These are phyloP conservation scores for Triticum turgidum DNA, from an alignment of 176 grass and related monocot genomes.

Conservation along the genomic window DNA sequence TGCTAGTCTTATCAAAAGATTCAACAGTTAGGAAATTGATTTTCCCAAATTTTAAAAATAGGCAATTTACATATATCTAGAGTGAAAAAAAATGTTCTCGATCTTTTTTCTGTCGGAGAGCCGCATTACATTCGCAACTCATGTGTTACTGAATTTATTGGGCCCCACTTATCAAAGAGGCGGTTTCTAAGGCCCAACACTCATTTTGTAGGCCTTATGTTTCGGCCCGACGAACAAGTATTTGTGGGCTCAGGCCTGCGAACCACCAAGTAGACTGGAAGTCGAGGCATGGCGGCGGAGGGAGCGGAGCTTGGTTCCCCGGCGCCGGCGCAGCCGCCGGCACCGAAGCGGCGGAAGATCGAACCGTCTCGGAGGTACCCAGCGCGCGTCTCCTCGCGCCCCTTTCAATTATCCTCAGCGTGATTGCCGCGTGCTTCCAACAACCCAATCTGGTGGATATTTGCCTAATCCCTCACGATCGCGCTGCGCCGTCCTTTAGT, in stretches of 20 bases:
- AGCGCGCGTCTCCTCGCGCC: background rate
- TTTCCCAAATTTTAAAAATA: too few relatives aligned
- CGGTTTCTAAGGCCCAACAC: background rate
- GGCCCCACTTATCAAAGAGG: background rate
- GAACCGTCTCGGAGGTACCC: constrained; percentile 32
- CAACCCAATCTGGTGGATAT: constrained; percentile 6
- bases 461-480: constrained; percentile 21
- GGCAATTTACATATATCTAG: too few relatives aligned
- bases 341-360: constrained; percentile 44
- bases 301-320: constrained; percentile 24
- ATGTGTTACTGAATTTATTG: too few relatives aligned
- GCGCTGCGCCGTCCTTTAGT: background rate
- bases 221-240: background rate
- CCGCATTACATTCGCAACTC: too few relatives aligned
- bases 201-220: background rate
- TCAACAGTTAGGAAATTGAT: too few relatives aligned
- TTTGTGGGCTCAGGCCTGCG: background rate
- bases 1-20: too few relatives aligned
- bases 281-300: constrained; percentile 10
- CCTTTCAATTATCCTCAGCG: background rate
- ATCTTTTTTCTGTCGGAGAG: too few relatives aligned
- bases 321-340: constrained; percentile 18
- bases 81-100: too few relatives aligned
- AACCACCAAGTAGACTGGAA: too few relatives aligned
- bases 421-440: background rate